A percentile compares a stretch with the other conserved stretches of the same genome.
These are phyloP conservation scores for Lichtheimia hyalospora DNA, from an alignment of 371 early-diverging fungal genomes.

Conservation along the genomic window DNA sequence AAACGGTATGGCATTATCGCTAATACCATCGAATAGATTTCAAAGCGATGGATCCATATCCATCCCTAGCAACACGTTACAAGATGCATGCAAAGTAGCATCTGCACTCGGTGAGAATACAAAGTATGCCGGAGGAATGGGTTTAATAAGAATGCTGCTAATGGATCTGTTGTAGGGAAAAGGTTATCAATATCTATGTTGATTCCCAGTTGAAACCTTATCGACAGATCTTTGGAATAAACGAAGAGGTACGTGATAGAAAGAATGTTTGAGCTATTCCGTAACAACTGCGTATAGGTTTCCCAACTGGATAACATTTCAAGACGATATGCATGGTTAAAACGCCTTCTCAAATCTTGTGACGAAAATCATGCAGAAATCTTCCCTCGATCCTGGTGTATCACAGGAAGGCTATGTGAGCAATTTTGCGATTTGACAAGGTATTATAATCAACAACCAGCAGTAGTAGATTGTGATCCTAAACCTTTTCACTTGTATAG, in stretches of 20 bases:
- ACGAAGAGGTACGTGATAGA: conserved; percentile 65
- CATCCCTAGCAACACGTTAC: conserved; percentile 54
- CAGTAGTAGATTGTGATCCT: not conserved
- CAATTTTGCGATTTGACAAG: conserved; percentile 84
- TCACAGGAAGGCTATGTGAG: conserved; percentile 69
- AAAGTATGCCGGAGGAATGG: conserved; percentile 44
- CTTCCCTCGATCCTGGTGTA: conserved; percentile 83
- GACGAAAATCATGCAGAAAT: conserved; percentile 83
- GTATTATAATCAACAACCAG: conserved; percentile 19
- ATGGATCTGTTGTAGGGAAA: conserved; percentile 19
- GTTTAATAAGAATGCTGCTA: not conserved
- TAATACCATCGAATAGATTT: conserved; percentile 30
- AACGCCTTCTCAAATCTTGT: conserved; percentile 78
- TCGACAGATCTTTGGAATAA: conserved; percentile 71
- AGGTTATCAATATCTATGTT: conserved; percentile 78
- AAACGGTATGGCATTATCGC: not conserved
- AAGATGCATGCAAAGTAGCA: conserved; percentile 79
- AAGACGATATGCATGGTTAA: conserved; percentile 92
- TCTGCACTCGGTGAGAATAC: conserved; percentile 70
- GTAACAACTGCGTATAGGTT: conserved; percentile 36
- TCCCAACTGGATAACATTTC: conserved; percentile 84
- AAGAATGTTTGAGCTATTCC: not conserved
- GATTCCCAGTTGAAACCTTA: conserved; percentile 86
- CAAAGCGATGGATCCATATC: conserved; percentile 51
- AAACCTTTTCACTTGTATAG: conserved; percentile 19